These are phyloP conservation scores for Colletotrichum ledebouriae DNA, from an alignment of 2,329 filamentous ascomycete species.

Conservation along the genomic window DNA sequence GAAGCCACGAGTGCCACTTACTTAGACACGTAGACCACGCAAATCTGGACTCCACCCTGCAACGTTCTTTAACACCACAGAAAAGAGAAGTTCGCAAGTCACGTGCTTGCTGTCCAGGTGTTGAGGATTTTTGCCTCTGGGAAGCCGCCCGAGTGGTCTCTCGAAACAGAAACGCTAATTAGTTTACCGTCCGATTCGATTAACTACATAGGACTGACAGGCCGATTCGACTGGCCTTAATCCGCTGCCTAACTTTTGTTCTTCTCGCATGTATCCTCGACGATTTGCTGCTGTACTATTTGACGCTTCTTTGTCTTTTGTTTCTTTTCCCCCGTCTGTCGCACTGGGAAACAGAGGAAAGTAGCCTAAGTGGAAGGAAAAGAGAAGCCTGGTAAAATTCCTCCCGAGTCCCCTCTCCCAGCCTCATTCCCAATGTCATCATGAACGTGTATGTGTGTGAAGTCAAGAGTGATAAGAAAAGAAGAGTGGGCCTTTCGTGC, in stretches of 20 bases:
- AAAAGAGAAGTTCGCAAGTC: no score
- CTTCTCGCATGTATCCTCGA: background rate
- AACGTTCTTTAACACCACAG: no score
- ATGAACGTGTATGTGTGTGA: conserved; percentile 11
- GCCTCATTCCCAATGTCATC: conserved; percentile 28
- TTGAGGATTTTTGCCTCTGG: no score
- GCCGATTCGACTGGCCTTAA: no score
- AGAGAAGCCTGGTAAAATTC: background rate
- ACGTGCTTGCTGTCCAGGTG: no score
- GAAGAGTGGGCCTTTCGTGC: conserved; percentile 9
- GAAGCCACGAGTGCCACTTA: no score
- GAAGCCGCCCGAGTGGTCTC: no score
- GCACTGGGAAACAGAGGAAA: background rate
- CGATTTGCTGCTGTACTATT: conserved; percentile 11
- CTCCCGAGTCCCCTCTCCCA: background rate
- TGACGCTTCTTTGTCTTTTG: conserved; percentile 15
- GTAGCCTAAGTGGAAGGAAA: background rate
- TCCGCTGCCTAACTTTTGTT: background rate
- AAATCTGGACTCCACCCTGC: no score
- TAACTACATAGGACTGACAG: background rate
- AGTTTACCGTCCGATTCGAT: background rate
- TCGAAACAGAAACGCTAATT: background rate
- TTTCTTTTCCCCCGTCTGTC: conserved; percentile 1
- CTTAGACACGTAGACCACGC: no score
- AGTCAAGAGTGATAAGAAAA: conserved; percentile 14